Conservation (phyloP, 2,329 filamentous ascomycete species). For the Fusarium siculi region DNA sequence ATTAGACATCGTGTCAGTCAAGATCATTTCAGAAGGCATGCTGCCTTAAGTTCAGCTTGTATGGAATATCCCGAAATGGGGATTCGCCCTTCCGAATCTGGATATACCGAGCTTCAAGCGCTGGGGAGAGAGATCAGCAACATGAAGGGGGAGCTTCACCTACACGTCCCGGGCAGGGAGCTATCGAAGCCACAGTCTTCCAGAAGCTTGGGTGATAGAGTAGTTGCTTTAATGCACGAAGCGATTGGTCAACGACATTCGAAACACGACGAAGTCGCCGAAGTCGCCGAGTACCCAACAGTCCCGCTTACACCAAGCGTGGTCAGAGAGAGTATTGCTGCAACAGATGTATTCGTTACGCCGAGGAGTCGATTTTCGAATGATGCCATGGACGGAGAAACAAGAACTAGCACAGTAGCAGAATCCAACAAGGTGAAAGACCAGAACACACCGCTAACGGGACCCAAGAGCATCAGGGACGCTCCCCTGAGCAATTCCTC, state of each 20-base stretch:
- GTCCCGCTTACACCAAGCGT: conserved; percentile 28
- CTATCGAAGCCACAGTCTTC: conserved; percentile 13
- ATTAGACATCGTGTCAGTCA: background rate
- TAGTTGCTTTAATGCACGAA: conserved; percentile 36
- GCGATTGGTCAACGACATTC: conserved; percentile 6
- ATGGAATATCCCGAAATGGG: conserved; percentile 43
- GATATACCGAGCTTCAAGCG: conserved; percentile 35
- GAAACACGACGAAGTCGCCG: background rate
- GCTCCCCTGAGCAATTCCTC: background rate
- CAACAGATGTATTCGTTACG: conserved; percentile 37
- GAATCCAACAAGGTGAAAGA: background rate
- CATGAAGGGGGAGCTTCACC: conserved; percentile 19
- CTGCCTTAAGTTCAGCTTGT: background rate
- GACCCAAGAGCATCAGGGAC: background rate
- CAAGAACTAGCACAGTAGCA: background rate
- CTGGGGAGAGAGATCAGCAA: conserved; percentile 34
- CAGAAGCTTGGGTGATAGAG: conserved; percentile 29
- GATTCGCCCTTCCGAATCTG: conserved; percentile 36
- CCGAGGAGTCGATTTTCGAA: conserved; percentile 36
- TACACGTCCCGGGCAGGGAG: background rate
- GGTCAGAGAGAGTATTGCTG: conserved; percentile 22
- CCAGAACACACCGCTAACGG: background rate
- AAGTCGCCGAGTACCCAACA: background rate
- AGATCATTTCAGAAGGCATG: background rate
- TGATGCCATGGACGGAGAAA: background rate